Conservation (phyloP, 176 grass and related monocot genomes). For the Raddia distichophylla region DNA sequence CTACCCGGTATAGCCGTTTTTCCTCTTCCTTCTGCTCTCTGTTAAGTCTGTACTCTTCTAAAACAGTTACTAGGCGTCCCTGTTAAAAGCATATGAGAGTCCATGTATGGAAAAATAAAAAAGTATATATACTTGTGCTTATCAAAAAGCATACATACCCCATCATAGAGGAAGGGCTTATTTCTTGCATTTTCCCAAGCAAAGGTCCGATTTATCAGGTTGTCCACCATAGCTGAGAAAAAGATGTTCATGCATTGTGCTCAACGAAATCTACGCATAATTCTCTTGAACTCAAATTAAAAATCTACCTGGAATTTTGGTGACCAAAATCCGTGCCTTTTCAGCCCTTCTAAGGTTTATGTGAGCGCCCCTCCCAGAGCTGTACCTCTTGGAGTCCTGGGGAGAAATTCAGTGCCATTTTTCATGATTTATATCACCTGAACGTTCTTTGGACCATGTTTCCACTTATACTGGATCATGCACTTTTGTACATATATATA, state of each 20-base stretch:
- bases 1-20: conserved; percentile 70
- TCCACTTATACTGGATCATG: conserved; percentile 9
- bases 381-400: conserved; percentile 90
- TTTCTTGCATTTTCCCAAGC: conserved; percentile 91
- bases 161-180: conserved; percentile 88
- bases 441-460: conserved; percentile 2
- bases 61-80: conserved; percentile 84
- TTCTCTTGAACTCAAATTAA: background rate
- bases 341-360: conserved; percentile 92
- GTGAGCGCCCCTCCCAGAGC: conserved; percentile 88
- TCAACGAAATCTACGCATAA: conserved; percentile 6
- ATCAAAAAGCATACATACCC: conserved; percentile 57
- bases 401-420: conserved; percentile 32
- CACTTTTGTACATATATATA: conserved; percentile 4
- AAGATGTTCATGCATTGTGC: conserved; percentile 24
- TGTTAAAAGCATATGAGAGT: conserved; percentile 34
- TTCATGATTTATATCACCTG: conserved; percentile 11
- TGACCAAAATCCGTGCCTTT: conserved; percentile 75
- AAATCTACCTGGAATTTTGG: conserved; percentile 85
- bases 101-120: conserved; percentile 3
- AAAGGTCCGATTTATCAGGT: conserved; percentile 75
- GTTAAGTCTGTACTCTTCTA: conserved; percentile 88
- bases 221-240: conserved; percentile 84
- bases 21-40: conserved; percentile 82
- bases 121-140: background rate